Evolutionary conservation across 1,284 basidiomycete species (phyloP), one percentile per base, ranked within the genome.

Genomic region (Rhodotorula sp.): DNA sequence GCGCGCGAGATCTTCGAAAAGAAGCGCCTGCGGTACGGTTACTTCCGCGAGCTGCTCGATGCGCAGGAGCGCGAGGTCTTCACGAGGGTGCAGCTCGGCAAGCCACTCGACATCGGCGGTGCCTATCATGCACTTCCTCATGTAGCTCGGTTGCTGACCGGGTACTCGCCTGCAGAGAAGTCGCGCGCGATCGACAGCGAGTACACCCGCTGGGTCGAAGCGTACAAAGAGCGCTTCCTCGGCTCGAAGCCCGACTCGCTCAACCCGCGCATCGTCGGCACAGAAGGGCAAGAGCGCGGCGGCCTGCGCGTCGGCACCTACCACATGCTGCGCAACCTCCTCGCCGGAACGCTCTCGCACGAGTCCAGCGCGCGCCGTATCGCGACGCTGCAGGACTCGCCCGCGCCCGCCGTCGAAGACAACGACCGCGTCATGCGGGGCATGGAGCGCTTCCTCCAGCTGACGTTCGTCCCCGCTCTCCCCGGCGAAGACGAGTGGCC

Each of bases 11-110:
- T 60, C 16, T 64, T 67, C 62, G 53, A 64, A n/a, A 4, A 19
- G 14, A 71, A 57, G 45, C 56, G 52, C 25, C 21, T 71, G 7
- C 50, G 48, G 12, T 71, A 64, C 62, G 65, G 65, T 7, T 71
- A 52, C 61, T 71, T 52, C 58, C 57, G 61, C 45, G 62, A 71
- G 14, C 19, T 71, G 41, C 23, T 16, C 14, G 55, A 67, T 7
- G 16, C 9, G 7, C 65, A 71, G 45, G 70, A 71, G 53, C 48
- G 61, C 27, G 61, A 61, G 25, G 61, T 71, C 41, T 71, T 71
- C 46, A 44, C 41, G 52, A n/a, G 57, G 41, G 66, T 71, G 12
- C 70, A 71, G 58, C 48, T 56, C 17, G 70, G 70, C 17, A 63
- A 64, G 52, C 23, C 42, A 8, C 46, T 71, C 48, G 50, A 45